Evolutionary conservation across 2,329 filamentous ascomycete genomes (phyloP).

Genomic region (Hymenoscyphus fructigenus): DNA sequence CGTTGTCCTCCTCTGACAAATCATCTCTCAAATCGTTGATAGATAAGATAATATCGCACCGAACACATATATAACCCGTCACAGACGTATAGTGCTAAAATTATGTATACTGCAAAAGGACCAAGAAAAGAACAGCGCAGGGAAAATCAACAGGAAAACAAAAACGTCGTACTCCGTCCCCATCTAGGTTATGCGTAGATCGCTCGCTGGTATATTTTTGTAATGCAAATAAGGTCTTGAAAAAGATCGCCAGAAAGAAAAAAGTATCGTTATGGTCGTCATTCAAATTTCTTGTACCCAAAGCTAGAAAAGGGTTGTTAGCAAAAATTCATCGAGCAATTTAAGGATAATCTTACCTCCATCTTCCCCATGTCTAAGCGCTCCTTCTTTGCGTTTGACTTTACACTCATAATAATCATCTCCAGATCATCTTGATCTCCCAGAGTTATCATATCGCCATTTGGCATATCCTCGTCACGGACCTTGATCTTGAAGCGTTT

Average conservation of each 20-base stretch:
- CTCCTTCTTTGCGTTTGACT: constrained; percentile 68
- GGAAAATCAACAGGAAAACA: neutral
- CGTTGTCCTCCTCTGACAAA: neutral
- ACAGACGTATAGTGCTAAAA: constrained; percentile 17
- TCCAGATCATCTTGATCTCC: constrained; percentile 95
- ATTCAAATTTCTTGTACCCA: constrained; percentile 35
- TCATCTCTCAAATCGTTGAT: neutral
- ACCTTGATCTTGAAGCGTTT: constrained; percentile 86
- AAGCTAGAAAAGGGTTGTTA: constrained; percentile 26
- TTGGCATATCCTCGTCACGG: constrained; percentile 71
- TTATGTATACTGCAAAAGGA: constrained; percentile 19
- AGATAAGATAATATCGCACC: neutral
- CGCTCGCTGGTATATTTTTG: constrained; percentile 33
- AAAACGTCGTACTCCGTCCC: constrained; percentile 18
- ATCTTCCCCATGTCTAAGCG: constrained; percentile 84
- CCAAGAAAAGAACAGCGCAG: constrained; percentile 3
- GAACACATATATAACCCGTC: constrained; percentile 9
- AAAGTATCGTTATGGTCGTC: constrained; percentile 17
- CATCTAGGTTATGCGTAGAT: constrained; percentile 27
- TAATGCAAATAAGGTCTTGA: constrained; percentile 20
- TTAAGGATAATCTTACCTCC: constrained; percentile 66
- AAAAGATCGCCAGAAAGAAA: constrained; percentile 13
- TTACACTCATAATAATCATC: constrained; percentile 73
- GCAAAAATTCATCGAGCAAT: constrained; percentile 9
- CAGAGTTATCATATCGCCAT: constrained; percentile 94